Conservation (phyloP, 257 asterid species). For the Przewalskia tangutica region DNA sequence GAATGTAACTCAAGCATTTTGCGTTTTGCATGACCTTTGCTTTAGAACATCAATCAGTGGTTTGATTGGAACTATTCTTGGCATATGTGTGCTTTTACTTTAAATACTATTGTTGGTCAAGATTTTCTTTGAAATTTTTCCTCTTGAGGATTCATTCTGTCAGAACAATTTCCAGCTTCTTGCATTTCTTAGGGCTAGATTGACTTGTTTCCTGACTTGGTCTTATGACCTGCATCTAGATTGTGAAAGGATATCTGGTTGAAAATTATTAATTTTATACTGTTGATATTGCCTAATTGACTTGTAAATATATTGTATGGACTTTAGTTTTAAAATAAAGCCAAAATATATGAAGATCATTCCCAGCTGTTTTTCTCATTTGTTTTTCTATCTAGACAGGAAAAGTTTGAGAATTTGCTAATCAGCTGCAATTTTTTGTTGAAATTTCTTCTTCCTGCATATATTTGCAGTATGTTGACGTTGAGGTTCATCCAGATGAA, state of each 20-base stretch:
- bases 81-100: background rate
- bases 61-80: background rate
- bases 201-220: background rate
- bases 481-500: slow-evolving; percentile 8
- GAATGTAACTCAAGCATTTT: background rate
- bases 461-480: slow-evolving; percentile 29
- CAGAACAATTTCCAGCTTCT: background rate
- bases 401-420: background rate
- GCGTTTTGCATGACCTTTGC: background rate
- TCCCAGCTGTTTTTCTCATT: background rate
- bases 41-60: background rate
- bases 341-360: background rate
- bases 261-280: no score
- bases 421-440: background rate
- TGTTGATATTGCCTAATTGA: background rate
- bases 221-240: background rate
- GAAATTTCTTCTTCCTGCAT: background rate
- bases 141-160: background rate
- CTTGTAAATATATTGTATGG: background rate
- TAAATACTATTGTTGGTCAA: background rate
- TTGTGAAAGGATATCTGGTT: background rate
- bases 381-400: no score
- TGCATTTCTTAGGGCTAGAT: background rate
- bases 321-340: background rate
- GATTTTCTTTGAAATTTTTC: background rate